phyloP scores from a whole-genome alignment of 164 flowering plant species.

The Stephania japonica region DNA sequence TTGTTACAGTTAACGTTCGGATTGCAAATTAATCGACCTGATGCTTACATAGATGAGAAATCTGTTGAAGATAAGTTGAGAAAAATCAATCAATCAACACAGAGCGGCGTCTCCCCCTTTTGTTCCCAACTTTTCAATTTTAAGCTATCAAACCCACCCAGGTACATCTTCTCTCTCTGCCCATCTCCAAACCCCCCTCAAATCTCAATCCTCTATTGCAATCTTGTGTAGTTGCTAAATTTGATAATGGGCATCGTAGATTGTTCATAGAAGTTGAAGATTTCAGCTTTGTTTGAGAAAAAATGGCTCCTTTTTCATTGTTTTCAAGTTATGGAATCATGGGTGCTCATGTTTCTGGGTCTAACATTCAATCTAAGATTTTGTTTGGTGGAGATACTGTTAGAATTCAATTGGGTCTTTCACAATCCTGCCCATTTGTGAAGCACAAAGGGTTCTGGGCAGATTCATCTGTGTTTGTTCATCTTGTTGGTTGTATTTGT shows the following conservation, averaged over 20 bases:
- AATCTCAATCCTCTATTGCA: neutral
- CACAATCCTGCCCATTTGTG: slow-evolving; percentile 14
- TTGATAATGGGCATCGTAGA: neutral
- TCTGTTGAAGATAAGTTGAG: neutral
- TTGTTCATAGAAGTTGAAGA: neutral
- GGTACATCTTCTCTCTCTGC: neutral
- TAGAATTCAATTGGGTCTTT: slow-evolving; percentile 20
- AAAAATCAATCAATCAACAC: neutral
- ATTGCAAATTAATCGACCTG: no score
- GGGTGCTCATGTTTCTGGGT: slow-evolving; percentile 17
- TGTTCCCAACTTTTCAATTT: neutral
- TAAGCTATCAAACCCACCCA: neutral
- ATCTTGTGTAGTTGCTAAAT: neutral
- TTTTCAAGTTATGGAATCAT: slow-evolving; percentile 29
- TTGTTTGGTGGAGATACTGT: slow-evolving; percentile 12
- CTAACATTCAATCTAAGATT: slow-evolving; percentile 15
- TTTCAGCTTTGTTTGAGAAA: neutral
- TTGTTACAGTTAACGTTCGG: no score
- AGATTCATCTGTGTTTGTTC: slow-evolving; percentile 22
- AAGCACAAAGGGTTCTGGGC: slow-evolving; percentile 13
- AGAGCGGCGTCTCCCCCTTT: neutral
- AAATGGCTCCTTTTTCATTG: slow-evolving; percentile 38
- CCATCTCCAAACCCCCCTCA: neutral
- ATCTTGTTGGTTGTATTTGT: slow-evolving; percentile 22
- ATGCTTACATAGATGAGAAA: no score